Evolutionary conservation across 2,329 filamentous ascomycete genomes (phyloP), one percentile per base, ranked within the genome.

Genomic region (Penicillium sp.): DNA sequence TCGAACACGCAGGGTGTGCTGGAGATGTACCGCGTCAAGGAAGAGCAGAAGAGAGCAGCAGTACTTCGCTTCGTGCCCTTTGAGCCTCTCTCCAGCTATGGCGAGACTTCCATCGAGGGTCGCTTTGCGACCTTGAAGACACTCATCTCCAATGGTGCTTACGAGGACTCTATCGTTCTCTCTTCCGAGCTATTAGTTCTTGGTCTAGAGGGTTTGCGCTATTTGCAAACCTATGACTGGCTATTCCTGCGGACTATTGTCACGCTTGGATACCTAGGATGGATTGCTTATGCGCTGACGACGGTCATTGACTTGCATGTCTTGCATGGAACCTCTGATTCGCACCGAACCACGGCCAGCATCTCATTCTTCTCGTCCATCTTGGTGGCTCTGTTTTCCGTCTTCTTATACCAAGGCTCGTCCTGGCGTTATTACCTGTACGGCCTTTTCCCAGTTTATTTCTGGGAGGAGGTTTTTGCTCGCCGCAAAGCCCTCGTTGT

Each of bases 201-300:
- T 35, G 84, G 81, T 2, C 75, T 98, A 1, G 79, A 88, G 46
- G 93, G 93, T 6, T 72, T 98, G 45, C 80, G 93, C 35, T 98
- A 98, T 63, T 76, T 98, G 17, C 93, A 98, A 66, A 98, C 90
- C 0, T 98, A 98, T 58, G 93, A 98, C 69, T 98, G 93, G 93
- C 75, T 98, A 2, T 98, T 98, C 68, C 71, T 98, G 23, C 79
- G 93, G 45, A 85, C 87, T 2, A 75, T 98, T 34, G 85, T 98
- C 44, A 96, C 93, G 2, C 62, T 86, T 9, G 93, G 93, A 13
- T 98, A 97, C 58, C 70, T 97, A 6, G 93, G 93, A 14, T 98
- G 91, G 91, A 94, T 97, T 59, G 84, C 86, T 1, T 98, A 90
- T 65, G 88, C 90, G 2, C 72, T 94, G 35, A 93, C 88, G 1